phyloP scores from a whole-genome alignment of 1,284 basidiomycete genomes.

The Ganoderma lucidum region DNA sequence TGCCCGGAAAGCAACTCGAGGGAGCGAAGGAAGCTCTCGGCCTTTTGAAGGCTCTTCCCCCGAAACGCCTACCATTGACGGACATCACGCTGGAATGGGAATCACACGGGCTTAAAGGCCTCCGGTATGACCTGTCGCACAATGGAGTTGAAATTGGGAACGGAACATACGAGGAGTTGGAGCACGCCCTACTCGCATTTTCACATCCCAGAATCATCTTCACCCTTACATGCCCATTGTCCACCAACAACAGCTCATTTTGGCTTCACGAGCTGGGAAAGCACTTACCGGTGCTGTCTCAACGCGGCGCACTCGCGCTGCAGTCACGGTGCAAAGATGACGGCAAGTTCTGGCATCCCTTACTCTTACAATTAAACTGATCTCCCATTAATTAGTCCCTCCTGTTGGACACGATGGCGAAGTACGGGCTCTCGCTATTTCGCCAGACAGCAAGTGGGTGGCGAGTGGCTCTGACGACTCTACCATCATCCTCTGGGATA shows the following conservation, averaged over 20 bases:
- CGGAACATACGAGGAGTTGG: not conserved
- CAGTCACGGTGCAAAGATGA: not conserved
- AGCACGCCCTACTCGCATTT: not conserved
- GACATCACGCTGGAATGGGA: too few species aligned
- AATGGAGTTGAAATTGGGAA: not conserved
- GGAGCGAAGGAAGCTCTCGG: not conserved
- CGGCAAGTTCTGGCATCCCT: not conserved
- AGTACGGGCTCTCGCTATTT: not conserved
- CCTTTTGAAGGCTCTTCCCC: not conserved
- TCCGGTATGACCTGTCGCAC: too few species aligned
- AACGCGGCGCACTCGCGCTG: not conserved
- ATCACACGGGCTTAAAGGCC: too few species aligned
- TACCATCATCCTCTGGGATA: conserved; percentile 3
- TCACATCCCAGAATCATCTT: not conserved
- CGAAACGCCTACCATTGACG: not conserved
- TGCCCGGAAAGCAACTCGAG: not conserved
- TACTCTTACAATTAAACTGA: not conserved
- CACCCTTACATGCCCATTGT: too few species aligned
- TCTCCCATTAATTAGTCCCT: not conserved
- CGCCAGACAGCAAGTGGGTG: not conserved
- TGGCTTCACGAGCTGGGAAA: too few species aligned
- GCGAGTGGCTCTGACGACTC: not conserved
- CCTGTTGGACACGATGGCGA: not conserved
- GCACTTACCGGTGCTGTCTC: not conserved
- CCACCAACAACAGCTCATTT: too few species aligned